These are phyloP conservation scores for Acanthamoeba quina DNA, from an alignment of 208 protist genomes.

Conservation along the genomic window DNA sequence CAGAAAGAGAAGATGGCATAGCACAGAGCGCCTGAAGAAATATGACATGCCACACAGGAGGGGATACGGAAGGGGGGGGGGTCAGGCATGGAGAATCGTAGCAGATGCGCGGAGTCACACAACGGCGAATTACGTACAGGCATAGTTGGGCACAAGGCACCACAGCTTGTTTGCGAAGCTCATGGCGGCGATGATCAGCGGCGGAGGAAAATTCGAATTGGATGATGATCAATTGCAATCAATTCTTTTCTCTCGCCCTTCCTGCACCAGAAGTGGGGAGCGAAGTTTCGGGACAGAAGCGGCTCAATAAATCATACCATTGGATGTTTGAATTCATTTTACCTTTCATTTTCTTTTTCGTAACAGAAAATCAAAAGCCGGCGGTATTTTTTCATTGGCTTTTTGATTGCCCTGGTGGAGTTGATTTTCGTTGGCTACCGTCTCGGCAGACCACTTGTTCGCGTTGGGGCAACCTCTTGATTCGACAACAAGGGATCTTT, in stretches of 20 bases:
- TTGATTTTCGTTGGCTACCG: background rate
- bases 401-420: background rate
- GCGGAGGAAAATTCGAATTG: background rate
- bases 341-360: background rate
- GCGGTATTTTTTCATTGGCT: background rate
- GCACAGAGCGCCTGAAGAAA: slow-evolving; percentile 42
- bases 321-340: background rate
- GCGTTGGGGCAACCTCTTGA: background rate
- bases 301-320: background rate
- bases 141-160: slow-evolving; percentile 53
- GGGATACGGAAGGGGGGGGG: background rate
- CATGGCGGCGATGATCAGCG: background rate
- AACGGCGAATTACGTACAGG: background rate
- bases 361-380: background rate
- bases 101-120: background rate
- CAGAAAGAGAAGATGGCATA: slow-evolving; percentile 70
- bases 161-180: slow-evolving; percentile 23
- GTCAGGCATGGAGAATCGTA: background rate
- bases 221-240: background rate
- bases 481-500: background rate
- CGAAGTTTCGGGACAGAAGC: slow-evolving; percentile 17
- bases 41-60: background rate
- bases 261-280: background rate
- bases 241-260: background rate
- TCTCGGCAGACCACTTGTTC: background rate